Base-by-base conservation (phyloP, 2,329 filamentous ascomycete genomes). In the Aureobasidium leucospermi region DNA sequence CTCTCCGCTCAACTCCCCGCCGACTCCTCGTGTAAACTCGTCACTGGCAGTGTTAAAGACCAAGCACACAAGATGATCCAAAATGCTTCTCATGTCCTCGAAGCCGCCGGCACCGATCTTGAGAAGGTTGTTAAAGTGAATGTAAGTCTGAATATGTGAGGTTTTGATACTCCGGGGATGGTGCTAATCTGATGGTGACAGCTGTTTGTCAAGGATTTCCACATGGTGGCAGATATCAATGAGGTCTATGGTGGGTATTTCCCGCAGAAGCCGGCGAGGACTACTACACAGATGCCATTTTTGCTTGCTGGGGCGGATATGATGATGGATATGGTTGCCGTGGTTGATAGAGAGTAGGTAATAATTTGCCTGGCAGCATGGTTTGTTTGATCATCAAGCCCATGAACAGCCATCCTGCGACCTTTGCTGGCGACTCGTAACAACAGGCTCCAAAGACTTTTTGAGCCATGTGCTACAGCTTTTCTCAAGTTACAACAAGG, bases 71-170 rank as follows among this genome's bases (percentile, higher is more conserved):
- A 60, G 23, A 60, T 60, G 48, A 41, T 49, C 13, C 39, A 46
- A 10, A 60, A 60, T 19, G 39, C 58, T 1, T 23, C n/a, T 19
- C 10, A 36, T 16, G 39, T 59, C 3, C 38, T 60, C 8, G 31
- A 55, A 39, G 47, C 48, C 8, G 58, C 47, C 1, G 58, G 58
- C 11, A 38, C 38, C 0, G n/a, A 29, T 8, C 19, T 52, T 9
- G 58, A 60, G n/a, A 41, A 41, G 5, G 58, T 53, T 41, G 58
- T 52, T 16, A 53, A 60, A 16, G 58, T 60, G 9, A 47, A 51
- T 41, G 52, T 56, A 10, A 34, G 52, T 23, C 8, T 45, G n/a
- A 13, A 15, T 6, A 48, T 8, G 10, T 11, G 31, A n/a, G n/a
- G 31, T 28, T 8, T 13, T 11, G 31, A 11, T 23, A 23, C 23